Evolutionary conservation across 495 filamentous ascomycete genomes (phyloP), one percentile per base, ranked within the genome.

Genomic region (Letharia lupina): DNA sequence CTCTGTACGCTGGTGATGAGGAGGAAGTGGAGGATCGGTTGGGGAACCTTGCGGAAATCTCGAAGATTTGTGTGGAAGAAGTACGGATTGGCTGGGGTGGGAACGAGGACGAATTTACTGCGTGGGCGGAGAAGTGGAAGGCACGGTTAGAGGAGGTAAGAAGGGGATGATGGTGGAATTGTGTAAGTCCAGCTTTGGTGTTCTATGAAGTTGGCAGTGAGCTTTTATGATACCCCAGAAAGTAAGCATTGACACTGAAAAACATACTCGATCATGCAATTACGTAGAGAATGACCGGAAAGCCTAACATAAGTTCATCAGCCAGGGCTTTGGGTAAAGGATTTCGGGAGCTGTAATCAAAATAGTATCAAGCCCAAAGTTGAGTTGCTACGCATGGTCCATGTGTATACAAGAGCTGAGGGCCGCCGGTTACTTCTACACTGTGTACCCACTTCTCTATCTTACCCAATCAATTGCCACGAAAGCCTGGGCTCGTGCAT

Each of bases 81-180:
- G 74, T 67, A 6, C 64, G 67, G 20, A 64, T 48, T 13, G 61
- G 60, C 12, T 70, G 74, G 61, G 52, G 72, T 61, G 61, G 52
- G 37, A 41, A 71, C 15, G 73, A 74, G 39, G 81, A 83, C 67
- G 82, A 80, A 65, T 83, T 82, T 62, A 72, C 74, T 16, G 64
- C 64, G 5, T 83, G 81, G 81, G 76, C 74, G 33, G 77, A 70
- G 58, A 81, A 79, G 23, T 83, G 80, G 81, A 65, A 74, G 18
- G 58, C 23, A 4, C 65, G 65, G n/a, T 57, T 70, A 40, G 60
- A 67, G 33, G 69, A 68, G 23, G 18, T 66, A 31, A 61, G 58
- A 45, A 11, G 28, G 23, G 58, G n/a, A 9, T 61, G 39, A 66
- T 9, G 12, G 15, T 23, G 31, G 39, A 28, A 9, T 0, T 4